Evolutionary conservation across 2,329 filamentous ascomycete genomes (phyloP).

Genomic region (Diaporthe destruens): DNA sequence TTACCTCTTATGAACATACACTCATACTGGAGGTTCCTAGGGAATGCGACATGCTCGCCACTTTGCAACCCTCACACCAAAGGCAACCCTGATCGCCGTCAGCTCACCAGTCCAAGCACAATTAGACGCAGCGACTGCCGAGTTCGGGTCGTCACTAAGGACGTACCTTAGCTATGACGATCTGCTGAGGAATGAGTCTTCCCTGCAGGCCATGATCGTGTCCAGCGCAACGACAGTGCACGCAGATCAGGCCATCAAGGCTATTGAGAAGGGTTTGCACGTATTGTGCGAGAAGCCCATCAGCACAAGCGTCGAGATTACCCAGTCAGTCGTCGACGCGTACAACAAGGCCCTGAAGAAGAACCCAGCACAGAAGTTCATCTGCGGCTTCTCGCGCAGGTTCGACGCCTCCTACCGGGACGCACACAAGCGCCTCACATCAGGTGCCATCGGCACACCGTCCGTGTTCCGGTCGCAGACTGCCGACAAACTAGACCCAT

Average conservation of each 20-base stretch:
- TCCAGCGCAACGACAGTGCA: conserved; percentile 64
- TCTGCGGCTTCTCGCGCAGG: conserved; percentile 75
- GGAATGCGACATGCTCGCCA: conserved; percentile 64
- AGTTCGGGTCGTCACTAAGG: conserved; percentile 58
- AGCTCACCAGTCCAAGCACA: conserved; percentile 32
- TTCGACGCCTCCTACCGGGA: conserved; percentile 76
- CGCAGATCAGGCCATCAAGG: conserved; percentile 68
- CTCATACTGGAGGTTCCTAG: conserved; percentile 41
- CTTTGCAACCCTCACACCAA: conserved; percentile 47
- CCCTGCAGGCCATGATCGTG: conserved; percentile 57
- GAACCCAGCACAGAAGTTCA: conserved; percentile 72
- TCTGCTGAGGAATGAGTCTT: conserved; percentile 56
- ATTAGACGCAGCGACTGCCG: conserved; percentile 58
- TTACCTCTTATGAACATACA: background rate
- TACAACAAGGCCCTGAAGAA: conserved; percentile 64
- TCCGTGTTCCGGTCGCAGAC: conserved; percentile 74
- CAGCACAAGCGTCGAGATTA: conserved; percentile 68
- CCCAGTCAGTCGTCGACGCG: conserved; percentile 66
- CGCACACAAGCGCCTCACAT: conserved; percentile 64
- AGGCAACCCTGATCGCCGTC: conserved; percentile 16
- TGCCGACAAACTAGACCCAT: conserved; percentile 74
- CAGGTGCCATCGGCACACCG: conserved; percentile 69
- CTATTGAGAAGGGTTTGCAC: conserved; percentile 66
- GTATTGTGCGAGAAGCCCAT: conserved; percentile 72
- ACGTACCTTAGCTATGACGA: conserved; percentile 61